Evolutionary conservation across 805 yeast genomes (phyloP), one percentile per base, ranked within the genome.

Genomic region (Metschnikowia peoriensis): DNA sequence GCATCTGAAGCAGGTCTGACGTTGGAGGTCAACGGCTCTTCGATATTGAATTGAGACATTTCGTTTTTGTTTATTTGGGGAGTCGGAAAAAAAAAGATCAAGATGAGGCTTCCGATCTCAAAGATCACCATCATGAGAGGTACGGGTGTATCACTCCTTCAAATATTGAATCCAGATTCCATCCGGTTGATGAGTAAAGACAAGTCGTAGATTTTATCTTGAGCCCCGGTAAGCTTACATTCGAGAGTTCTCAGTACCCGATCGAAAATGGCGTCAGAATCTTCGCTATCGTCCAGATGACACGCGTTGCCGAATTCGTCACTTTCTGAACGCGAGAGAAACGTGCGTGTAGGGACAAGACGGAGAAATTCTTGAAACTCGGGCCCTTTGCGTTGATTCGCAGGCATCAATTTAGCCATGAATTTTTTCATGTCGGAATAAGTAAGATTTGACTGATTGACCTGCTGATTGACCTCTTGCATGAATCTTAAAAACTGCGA

Each of bases 1-100:
- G 97, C 85, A 65, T 83, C 85, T 4, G 84, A 75, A 28, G 78
- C 80, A 12, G 94, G 97, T 53, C 89, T 81, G 11, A 83, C 86
- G 15, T 84, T 83, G 1, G 96, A 87, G 0, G 96, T 89, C 51
- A 90, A 71, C 0, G 96, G 96, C 63, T 61, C 62, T 7, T 53
- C 53, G 8, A 41, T 47, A 29, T 45, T 47, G 44, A 43, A 52
- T 7, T 29, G 32, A 27, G 50, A 46, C 53, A 50, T 50, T 16
- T 15, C 89, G 93, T 7, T 41, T 28, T 17, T 16, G 11, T 6
- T 43, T 29, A 15, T 29, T 8, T 4, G 14, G 4, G 28, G 4
- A 38, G 17, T 7, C 14, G 38, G n/a, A 42, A 10, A 28, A 42
- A 9, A n/a, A 7, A 45, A 28, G 47, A 1, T 38, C 28, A 22